phyloP scores from a whole-genome alignment of 192 early-diverging fungal genomes.

The Backusella tuberculispora region DNA sequence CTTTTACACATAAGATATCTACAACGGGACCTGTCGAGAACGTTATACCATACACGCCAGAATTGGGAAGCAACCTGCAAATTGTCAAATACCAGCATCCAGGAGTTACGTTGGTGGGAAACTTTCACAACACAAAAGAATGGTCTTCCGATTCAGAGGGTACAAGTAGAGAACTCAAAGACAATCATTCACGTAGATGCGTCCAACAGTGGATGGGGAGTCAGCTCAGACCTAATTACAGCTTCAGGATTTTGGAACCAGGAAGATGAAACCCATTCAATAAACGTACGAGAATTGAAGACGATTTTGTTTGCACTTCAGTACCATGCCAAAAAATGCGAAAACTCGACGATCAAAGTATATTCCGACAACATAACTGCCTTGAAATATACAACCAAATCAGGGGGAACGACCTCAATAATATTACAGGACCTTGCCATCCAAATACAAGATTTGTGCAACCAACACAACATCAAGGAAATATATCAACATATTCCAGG shows the following conservation, averaged over 20 bases:
- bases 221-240: neutral
- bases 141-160: constrained; percentile 14
- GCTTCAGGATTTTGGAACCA: constrained; percentile 16
- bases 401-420: constrained; percentile 18
- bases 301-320: too few species aligned
- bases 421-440: constrained; percentile 14
- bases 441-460: constrained; percentile 11
- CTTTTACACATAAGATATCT: constrained; percentile 2
- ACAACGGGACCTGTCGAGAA: neutral
- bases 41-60: too few species aligned
- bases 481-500: constrained; percentile 19
- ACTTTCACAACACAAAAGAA: neutral
- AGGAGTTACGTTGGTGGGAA: constrained; percentile 14
- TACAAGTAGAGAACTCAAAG: neutral
- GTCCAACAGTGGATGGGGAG: constrained; percentile 25
- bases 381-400: constrained; percentile 21
- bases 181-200: constrained; percentile 20
- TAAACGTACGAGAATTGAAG: too few species aligned
- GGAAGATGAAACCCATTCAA: too few species aligned
- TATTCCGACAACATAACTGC: constrained; percentile 21
- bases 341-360: too few species aligned
- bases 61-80: neutral
- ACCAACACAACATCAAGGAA: neutral
- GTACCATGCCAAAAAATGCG: too few species aligned
- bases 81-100: neutral